A percentile compares a stretch with the other conserved stretches of the same genome.
phyloP scores from a whole-genome alignment of 2,329 filamentous ascomycete species.

The Alternaria sp. region DNA sequence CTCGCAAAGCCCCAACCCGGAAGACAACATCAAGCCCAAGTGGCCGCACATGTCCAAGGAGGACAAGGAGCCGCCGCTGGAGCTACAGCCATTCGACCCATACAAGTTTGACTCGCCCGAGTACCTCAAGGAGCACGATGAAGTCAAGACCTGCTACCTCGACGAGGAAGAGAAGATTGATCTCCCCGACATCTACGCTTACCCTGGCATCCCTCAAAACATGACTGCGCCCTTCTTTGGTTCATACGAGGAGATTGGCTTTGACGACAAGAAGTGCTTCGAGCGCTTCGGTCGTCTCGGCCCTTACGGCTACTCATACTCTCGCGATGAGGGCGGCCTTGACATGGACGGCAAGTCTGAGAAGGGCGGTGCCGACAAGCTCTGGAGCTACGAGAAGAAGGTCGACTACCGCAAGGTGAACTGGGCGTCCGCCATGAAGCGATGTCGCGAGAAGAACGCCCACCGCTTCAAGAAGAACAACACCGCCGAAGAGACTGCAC shows the following conservation, averaged over 20 bases:
- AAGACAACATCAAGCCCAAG: constrained; percentile 48
- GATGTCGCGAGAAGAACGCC: constrained; percentile 58
- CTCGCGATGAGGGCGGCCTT: constrained; percentile 54
- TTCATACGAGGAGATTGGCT: constrained; percentile 55
- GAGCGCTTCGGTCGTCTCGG: constrained; percentile 58
- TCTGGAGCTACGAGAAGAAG: constrained; percentile 58
- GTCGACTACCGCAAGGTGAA: constrained; percentile 56
- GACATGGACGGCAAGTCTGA: constrained; percentile 56
- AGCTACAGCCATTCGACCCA: constrained; percentile 53
- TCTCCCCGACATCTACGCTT: constrained; percentile 70
- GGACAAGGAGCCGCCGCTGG: constrained; percentile 46
- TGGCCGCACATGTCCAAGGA: constrained; percentile 43
- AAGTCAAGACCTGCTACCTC: constrained; percentile 67
- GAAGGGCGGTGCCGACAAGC: constrained; percentile 51
- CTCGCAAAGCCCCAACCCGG: constrained; percentile 46
- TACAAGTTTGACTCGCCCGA: constrained; percentile 53
- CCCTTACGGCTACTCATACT: constrained; percentile 59
- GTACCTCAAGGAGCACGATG: constrained; percentile 57
- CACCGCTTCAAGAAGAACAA: constrained; percentile 52
- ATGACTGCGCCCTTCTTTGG: constrained; percentile 57
- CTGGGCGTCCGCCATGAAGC: constrained; percentile 57
- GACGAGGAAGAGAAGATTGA: constrained; percentile 63
- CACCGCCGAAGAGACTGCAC: constrained; percentile 35
- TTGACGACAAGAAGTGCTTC: constrained; percentile 57
- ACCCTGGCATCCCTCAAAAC: constrained; percentile 60